These are phyloP conservation scores for Tricholoma saponaceum DNA, from an alignment of 768 basidiomycete species.

Conservation along the genomic window DNA sequence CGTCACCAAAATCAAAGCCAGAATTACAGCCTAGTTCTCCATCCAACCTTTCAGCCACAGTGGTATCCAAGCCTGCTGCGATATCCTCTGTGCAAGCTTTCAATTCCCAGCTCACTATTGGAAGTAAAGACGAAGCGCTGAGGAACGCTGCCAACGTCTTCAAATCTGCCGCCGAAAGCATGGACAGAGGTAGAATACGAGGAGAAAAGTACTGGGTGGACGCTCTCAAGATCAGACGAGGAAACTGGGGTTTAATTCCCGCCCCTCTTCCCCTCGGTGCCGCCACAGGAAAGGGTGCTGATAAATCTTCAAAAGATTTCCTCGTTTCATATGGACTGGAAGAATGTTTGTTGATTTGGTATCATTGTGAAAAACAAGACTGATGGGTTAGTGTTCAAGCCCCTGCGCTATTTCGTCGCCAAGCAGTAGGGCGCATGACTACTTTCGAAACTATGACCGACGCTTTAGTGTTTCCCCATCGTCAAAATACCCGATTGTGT, in stretches of 20 bases:
- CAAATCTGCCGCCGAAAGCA: conserved; percentile 61
- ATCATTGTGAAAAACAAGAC: conserved; percentile 1
- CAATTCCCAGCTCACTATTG: conserved; percentile 66
- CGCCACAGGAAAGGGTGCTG: conserved; percentile 69
- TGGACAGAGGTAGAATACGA: conserved; percentile 57
- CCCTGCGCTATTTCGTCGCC: conserved; percentile 54
- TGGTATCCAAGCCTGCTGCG: conserved; percentile 62
- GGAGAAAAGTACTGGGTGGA: conserved; percentile 81
- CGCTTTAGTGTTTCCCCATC: conserved; percentile 57
- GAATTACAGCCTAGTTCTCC: not conserved
- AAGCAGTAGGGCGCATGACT: conserved; percentile 67
- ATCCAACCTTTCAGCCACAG: conserved; percentile 51
- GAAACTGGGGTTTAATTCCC: conserved; percentile 79
- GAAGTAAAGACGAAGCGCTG: conserved; percentile 78
- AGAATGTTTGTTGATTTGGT: conserved; percentile 54
- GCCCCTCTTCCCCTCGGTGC: conserved; percentile 73
- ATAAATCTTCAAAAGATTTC: conserved; percentile 80
- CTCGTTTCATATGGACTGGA: conserved; percentile 77
- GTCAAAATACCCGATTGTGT: conserved; percentile 58
- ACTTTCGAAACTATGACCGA: conserved; percentile 39
- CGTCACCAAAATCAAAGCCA: conserved; percentile 15
- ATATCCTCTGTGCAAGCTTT: conserved; percentile 68
- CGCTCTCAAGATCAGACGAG: conserved; percentile 69
- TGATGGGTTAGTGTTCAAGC: conserved; percentile 37
- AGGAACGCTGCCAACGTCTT: conserved; percentile 71